These are phyloP conservation scores for Malania oleifera DNA, from an alignment of 164 flowering plant species.

Conservation along the genomic window DNA sequence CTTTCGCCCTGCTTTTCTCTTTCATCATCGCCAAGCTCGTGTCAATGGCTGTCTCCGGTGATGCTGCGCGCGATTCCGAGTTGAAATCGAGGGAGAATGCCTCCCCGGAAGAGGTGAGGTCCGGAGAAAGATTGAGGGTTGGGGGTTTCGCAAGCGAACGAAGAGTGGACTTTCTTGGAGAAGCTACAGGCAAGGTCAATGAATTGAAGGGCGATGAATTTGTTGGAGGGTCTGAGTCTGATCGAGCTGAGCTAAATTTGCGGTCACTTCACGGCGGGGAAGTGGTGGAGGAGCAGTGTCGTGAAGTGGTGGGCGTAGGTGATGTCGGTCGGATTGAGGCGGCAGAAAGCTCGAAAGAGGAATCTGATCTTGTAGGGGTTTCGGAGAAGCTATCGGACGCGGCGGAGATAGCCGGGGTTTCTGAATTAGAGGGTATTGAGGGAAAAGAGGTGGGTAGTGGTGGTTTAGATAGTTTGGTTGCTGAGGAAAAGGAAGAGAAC, in stretches of 20 bases:
- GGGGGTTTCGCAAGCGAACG: conserved; percentile 5
- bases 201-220: not conserved
- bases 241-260: not conserved
- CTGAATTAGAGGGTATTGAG: not conserved
- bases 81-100: not conserved
- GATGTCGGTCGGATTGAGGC: not conserved
- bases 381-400: not conserved
- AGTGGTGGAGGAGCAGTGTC: not conserved
- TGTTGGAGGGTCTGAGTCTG: not conserved
- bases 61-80: conserved; percentile 7
- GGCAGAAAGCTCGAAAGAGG: not conserved
- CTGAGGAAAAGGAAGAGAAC: conserved; percentile 7
- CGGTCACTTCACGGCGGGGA: not conserved
- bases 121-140: conserved; percentile 15
- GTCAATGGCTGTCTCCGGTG: conserved; percentile 23
- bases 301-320: conserved; percentile 3
- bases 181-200: not conserved
- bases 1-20: conserved; percentile 43
- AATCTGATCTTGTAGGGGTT: not conserved
- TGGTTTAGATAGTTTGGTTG: not conserved
- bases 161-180: conserved; percentile 18
- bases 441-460: not conserved
- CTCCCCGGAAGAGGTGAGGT: conserved; percentile 10
- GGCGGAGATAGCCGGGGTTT: not conserved
- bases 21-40: conserved; percentile 51